These are phyloP conservation scores for Citrus unshiu DNA, from an alignment of 345 rosid genomes.

Conservation along the genomic window DNA sequence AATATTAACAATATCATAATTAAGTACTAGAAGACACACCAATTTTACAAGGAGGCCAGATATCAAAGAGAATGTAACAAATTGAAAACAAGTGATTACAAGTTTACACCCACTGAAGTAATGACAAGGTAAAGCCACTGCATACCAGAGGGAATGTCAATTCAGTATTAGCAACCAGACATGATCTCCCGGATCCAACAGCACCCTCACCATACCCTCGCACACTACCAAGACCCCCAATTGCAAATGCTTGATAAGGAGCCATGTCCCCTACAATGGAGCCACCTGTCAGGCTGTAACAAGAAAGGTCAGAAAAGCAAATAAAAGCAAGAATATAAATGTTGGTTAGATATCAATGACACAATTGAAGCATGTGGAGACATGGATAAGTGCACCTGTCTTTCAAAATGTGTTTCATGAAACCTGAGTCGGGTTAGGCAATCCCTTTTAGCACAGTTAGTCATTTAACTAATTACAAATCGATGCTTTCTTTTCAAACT, in stretches of 20 bases:
- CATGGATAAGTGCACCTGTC: neutral
- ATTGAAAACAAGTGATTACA: neutral
- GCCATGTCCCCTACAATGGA: constrained; percentile 99
- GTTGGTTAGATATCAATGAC: neutral
- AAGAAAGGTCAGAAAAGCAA: constrained; percentile 27
- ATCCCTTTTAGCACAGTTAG: neutral
- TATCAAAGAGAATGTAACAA: neutral
- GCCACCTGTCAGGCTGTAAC: constrained; percentile 84
- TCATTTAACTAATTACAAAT: constrained; percentile 1
- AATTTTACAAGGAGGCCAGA: neutral
- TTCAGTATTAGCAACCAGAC: constrained; percentile 83
- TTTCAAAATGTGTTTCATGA: neutral
- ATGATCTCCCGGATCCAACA: constrained; percentile 91
- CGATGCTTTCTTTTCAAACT: neutral
- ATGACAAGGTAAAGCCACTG: neutral
- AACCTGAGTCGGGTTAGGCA: neutral
- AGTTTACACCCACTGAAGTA: neutral
- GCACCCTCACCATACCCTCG: constrained; percentile 97
- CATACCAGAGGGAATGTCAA: constrained; percentile 78
- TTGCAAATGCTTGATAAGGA: constrained; percentile 95
- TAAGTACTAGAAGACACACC: neutral
- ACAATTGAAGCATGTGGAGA: neutral
- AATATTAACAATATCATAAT: neutral
- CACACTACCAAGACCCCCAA: constrained; percentile 86
- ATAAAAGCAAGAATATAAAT: constrained; percentile 5